A percentile compares a stretch with the other conserved stretches of the same genome.
Conservation (phyloP, 2,329 filamentous ascomycete genomes). For the Aspergillus caelatus region DNA sequence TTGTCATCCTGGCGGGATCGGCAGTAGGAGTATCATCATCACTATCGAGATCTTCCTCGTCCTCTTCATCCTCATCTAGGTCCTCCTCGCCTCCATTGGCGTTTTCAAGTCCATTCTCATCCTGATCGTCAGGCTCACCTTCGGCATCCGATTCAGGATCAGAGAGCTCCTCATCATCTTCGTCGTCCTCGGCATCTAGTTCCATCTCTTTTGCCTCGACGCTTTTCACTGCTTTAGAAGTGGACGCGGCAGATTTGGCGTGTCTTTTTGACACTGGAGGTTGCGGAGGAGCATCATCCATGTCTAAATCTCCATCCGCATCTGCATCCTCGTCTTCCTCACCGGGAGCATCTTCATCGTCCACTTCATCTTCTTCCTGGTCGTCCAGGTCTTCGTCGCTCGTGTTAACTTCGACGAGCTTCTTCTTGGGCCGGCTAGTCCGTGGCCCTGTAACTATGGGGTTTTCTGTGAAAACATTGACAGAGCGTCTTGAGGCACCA, state of each 20-base stretch:
- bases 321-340: conserved; percentile 39
- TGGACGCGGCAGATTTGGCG: conserved; percentile 40
- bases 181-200: conserved; percentile 35
- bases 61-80: conserved; percentile 44
- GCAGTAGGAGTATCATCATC: conserved; percentile 48
- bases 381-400: conserved; percentile 53
- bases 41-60: conserved; percentile 48
- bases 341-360: conserved; percentile 42
- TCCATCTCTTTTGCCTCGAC: conserved; percentile 53
- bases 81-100: conserved; percentile 38
- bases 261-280: conserved; percentile 39
- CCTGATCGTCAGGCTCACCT: conserved; percentile 53
- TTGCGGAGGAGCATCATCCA: conserved; percentile 50
- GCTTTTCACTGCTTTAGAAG: conserved; percentile 43
- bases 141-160: conserved; percentile 51
- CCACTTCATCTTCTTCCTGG: conserved; percentile 45
- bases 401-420: conserved; percentile 48
- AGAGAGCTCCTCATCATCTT: conserved; percentile 45
- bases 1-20: conserved; percentile 68
- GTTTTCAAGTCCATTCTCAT: conserved; percentile 48
- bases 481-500: conserved; percentile 31
- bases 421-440: conserved; percentile 49
- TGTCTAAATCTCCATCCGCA: conserved; percentile 43
- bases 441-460: conserved; percentile 50
- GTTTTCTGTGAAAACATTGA: conserved; percentile 51